Conservation (phyloP, 2,329 filamentous ascomycete species). For the Arthrinium phaeospermum region DNA sequence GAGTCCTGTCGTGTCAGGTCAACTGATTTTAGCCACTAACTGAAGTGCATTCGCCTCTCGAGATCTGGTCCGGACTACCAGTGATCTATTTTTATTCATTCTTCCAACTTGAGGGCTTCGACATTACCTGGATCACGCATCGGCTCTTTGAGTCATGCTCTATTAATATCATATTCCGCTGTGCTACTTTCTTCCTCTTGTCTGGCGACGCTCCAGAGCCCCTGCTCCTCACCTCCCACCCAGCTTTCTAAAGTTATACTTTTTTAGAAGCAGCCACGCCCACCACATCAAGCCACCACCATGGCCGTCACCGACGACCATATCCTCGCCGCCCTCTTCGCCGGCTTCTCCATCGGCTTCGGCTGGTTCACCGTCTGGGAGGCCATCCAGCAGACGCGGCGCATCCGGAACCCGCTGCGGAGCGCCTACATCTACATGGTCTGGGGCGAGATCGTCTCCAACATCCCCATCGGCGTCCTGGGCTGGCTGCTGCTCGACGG, state of each 20-base stretch:
- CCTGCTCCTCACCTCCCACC: neutral
- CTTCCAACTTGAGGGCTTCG: neutral
- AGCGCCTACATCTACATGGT: conserved; percentile 35
- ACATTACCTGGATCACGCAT: neutral
- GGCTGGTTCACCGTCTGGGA: conserved; percentile 29
- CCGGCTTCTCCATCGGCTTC: conserved; percentile 28
- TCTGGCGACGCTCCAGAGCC: neutral
- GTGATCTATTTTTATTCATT: neutral
- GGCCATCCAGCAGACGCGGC: conserved; percentile 27
- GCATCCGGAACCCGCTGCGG: conserved; percentile 26
- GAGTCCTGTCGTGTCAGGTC: neutral
- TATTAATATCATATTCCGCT: neutral
- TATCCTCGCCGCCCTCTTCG: conserved; percentile 26
- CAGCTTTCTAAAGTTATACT: too few relatives aligned
- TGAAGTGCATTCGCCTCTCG: neutral
- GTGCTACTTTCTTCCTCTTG: neutral
- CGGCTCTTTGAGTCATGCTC: neutral
- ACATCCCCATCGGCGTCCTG: conserved; percentile 35
- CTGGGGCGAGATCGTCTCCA: conserved; percentile 50
- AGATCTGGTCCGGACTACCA: neutral
- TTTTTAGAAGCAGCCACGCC: too few relatives aligned
- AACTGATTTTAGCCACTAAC: neutral
- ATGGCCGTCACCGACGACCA: conserved; percentile 22
- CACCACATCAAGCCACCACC: neutral
- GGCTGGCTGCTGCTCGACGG: conserved; percentile 34